phyloP scores from a whole-genome alignment of 140 eudicot genomes.

The Ambrosia hybrid region DNA sequence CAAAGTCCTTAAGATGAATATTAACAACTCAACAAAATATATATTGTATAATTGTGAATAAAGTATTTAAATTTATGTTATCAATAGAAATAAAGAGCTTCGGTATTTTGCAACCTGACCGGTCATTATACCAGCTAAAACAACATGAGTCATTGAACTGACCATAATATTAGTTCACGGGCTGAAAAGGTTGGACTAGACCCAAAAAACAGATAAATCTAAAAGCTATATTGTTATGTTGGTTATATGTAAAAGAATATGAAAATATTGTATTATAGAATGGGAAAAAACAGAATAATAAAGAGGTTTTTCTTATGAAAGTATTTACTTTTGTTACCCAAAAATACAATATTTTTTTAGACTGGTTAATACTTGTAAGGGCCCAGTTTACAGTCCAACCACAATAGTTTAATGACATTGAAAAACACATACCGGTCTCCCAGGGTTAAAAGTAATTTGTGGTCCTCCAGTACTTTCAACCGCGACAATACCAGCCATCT shows the following conservation, averaged over 20 bases:
- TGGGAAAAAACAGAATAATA: not conserved
- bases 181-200: too few species aligned
- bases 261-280: too few species aligned
- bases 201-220: too few species aligned
- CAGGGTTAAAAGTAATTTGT: constrained; percentile 81
- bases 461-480: constrained; percentile 92
- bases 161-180: too few species aligned
- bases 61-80: not conserved
- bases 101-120: not conserved
- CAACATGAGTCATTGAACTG: too few species aligned
- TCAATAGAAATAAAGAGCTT: too few species aligned
- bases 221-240: too few species aligned
- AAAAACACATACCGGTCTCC: constrained; percentile 55
- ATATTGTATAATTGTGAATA: not conserved
- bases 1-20: constrained; percentile 44
- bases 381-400: not conserved
- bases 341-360: too few species aligned
- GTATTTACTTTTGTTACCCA: too few species aligned
- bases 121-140: not conserved
- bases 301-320: not conserved
- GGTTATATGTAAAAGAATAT: too few species aligned
- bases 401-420: not conserved
- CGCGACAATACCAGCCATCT: constrained; percentile 95
- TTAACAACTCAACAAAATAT: not conserved
- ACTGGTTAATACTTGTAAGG: not conserved